Percentiles rank a stretch among this genome's conserved stretches.
These are phyloP conservation scores for Tremellales sp. DNA, from an alignment of 1,284 basidiomycete species.

Conservation along the genomic window DNA sequence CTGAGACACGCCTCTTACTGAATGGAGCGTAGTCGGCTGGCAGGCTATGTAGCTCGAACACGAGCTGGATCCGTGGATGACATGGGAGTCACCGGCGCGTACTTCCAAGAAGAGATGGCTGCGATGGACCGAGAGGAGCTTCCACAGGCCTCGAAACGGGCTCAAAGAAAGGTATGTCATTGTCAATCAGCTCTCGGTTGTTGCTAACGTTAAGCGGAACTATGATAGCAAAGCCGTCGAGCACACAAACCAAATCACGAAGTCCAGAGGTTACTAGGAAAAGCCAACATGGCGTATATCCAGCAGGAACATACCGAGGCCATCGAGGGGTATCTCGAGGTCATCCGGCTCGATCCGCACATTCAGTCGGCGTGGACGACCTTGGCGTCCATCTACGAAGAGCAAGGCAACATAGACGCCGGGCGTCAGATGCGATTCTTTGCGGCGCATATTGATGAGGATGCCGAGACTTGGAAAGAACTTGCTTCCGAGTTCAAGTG, in stretches of 20 bases:
- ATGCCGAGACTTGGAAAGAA: conserved; percentile 81
- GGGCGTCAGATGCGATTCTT: conserved; percentile 82
- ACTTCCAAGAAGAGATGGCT: conserved; percentile 27
- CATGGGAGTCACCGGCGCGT: conserved; percentile 9
- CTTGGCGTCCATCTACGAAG: conserved; percentile 72
- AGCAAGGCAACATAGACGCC: conserved; percentile 63
- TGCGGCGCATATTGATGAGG: conserved; percentile 79
- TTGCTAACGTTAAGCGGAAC: not conserved
- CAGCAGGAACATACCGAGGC: conserved; percentile 62
- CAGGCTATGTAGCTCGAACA: conserved; percentile 26
- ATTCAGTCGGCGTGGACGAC: conserved; percentile 81
- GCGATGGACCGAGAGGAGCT: conserved; percentile 30
- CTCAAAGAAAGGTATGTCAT: conserved; percentile 3
- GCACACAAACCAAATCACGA: conserved; percentile 71
- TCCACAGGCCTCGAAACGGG: conserved; percentile 13
- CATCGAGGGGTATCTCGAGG: conserved; percentile 78
- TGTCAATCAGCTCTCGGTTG: not conserved
- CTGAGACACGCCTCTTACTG: not conserved
- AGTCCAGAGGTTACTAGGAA: conserved; percentile 73
- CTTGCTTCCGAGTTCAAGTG: conserved; percentile 72
- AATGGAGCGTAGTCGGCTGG: conserved; percentile 27
- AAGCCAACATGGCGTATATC: conserved; percentile 84
- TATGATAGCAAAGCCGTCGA: conserved; percentile 39
- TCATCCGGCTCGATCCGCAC: conserved; percentile 87
- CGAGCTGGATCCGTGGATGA: conserved; percentile 6